These are phyloP conservation scores for Berkeleyomyces rouxiae DNA, from an alignment of 2,329 filamentous ascomycete species.

Conservation along the genomic window DNA sequence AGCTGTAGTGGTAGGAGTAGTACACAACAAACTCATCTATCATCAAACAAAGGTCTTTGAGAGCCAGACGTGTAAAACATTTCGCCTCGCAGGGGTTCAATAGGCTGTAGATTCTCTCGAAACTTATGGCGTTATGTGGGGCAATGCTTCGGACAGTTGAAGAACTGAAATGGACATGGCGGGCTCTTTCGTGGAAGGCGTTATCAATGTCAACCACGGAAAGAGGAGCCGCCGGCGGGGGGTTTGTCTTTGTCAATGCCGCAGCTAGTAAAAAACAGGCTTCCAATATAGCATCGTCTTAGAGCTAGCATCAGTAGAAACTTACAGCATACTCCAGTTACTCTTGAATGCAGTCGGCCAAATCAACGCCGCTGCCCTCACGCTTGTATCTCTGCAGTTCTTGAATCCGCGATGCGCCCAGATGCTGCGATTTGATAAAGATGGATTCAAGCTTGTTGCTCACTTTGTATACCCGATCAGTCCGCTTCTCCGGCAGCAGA, in stretches of 20 bases:
- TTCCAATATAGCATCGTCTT: neutral
- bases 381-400: slow-evolving; percentile 47
- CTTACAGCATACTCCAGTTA: slow-evolving; percentile 44
- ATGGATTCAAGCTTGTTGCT: slow-evolving; percentile 48
- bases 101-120: neutral
- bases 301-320: slow-evolving; percentile 3
- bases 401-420: slow-evolving; percentile 43
- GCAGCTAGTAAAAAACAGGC: neutral
- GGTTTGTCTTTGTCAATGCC: neutral
- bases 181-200: slow-evolving; percentile 48
- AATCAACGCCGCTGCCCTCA: slow-evolving; percentile 42
- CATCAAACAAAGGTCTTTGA: slow-evolving; percentile 55
- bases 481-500: slow-evolving; percentile 57
- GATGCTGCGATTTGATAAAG: slow-evolving; percentile 47
- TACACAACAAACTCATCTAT: slow-evolving; percentile 42
- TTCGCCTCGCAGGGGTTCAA: slow-evolving; percentile 49
- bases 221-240: slow-evolving; percentile 20
- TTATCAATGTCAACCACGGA: slow-evolving; percentile 58
- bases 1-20: slow-evolving; percentile 45
- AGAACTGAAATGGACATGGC: slow-evolving; percentile 54
- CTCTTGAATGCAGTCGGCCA: slow-evolving; percentile 54
- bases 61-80: slow-evolving; percentile 67
- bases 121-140: slow-evolving; percentile 18
- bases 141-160: slow-evolving; percentile 38
- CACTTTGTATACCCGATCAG: slow-evolving; percentile 62